Base-by-base conservation (phyloP, 2,329 filamentous ascomycete species). In the Trichophyton equinum region DNA sequence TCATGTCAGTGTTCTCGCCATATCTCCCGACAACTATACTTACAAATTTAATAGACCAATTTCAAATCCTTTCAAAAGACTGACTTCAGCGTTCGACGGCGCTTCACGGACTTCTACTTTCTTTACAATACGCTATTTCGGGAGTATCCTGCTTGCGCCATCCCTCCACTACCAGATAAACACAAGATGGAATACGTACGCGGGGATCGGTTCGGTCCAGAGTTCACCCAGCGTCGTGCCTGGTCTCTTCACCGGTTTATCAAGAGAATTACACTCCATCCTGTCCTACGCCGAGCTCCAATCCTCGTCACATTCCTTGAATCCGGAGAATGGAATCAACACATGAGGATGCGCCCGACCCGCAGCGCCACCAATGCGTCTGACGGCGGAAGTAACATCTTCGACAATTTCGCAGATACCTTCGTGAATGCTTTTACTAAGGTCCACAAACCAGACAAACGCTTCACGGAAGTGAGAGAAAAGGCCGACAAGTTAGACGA, bases 151-250 rank as follows among this genome's bases (percentile, higher is more conserved):
- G 89, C 90, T 77, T 89, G 88, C 74, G 94, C 94, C 56, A 89
- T 99, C 2, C 94, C 94, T 33, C 94, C 94, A 55, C 80, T 99
- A 60, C 94, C 94, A 59, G 94, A 97, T 76, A 99, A 97, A 80
- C 92, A 97, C 79, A 95, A 95, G 76, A 96, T 99, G 89, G 91
- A 96, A 71, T 97, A 97, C 71, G 94, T 97, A 58, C 88, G 91
- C 40, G 94, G 94, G 67, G 92, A 97, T 77, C 87, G 94, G 64
- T 99, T 99, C 74, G 91, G 91, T 7, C 76, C 86, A 57, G 94
- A 97, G 75, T 99, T 99, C 73, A 99, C 91, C 38, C 81, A 85
- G 53, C 86, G 94, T 38, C 85, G 94, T 67, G 91, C 90, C 58
- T 88, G 91, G 78, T 96, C 91, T 2, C 81, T 99, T 59, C 87